Evolutionary conservation across 1,284 basidiomycete genomes (phyloP), one percentile per base, ranked within the genome.

Genomic region (Earliella scabrosa): DNA sequence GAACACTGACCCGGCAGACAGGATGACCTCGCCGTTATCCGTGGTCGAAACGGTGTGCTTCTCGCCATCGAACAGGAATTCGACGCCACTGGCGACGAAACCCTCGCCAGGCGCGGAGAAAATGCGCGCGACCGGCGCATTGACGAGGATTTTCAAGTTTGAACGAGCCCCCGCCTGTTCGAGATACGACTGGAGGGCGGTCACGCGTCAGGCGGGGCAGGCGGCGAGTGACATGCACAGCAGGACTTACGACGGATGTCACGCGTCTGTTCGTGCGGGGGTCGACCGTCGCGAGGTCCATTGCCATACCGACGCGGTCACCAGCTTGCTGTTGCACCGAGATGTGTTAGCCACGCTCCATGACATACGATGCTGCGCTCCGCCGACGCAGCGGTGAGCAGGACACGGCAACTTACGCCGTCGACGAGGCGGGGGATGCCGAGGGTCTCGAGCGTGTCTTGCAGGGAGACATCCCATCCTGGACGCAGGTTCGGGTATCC

Each of bases 21-120:
- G 57, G 41, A 78, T 71, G 45, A 79, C 73, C 38, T 77, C 76
- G n/a, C 70, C 66, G 5, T 29, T 56, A 7, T 69, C 71, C 13
- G 64, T 58, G 7, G 31, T 46, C 21, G 27, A 46, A 23, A 73
- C 73, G 4, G 53, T 63, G 52, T 69, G 68, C 7, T 51, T 54
- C 7, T 63, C 52, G 1, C 63, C 68, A 3, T 58, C 56, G 24
- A 62, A 63, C 14, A 63, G 58, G 59, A 74, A 81, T 23, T 65
- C 61, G 14, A 74, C 72, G 14, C 72, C 71, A 11, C 67, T 64
- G n/a, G 77, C 73, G 2, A 59, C 54, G 4, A 65, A 38, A 32
- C 39, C 52, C 1, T 38, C 49, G 2, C 56, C 58, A 2, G 39
- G 35, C 10, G 40, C 44, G 18, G 57, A 46, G 6, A 59, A 31